Percentiles rank a stretch among this genome's conserved stretches.
Conservation (phyloP, 495 filamentous ascomycete species). For the Pyronema domesticum region DNA sequence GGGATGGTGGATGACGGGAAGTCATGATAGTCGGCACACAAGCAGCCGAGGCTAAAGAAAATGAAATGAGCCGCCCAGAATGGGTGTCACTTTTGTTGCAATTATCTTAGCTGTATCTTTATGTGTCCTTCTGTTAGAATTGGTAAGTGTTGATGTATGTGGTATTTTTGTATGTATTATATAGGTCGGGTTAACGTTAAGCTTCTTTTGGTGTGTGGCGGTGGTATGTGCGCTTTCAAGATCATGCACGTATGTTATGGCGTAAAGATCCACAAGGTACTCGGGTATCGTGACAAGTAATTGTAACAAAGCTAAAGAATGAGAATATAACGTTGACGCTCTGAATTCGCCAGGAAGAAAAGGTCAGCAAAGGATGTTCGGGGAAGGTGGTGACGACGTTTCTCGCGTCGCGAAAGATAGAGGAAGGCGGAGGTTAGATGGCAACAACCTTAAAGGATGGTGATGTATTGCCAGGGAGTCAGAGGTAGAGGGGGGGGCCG, state of each 20-base stretch:
- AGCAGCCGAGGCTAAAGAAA: background rate
- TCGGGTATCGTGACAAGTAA: too few relatives aligned
- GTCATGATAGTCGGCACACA: constrained; percentile 1
- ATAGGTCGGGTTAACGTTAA: background rate
- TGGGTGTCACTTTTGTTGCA: background rate
- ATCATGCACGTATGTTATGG: constrained; percentile 4
- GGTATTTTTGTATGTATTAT: constrained; percentile 2
- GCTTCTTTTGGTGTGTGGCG: constrained; percentile 3
- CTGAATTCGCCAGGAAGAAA: constrained; percentile 1
- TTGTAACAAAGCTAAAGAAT: too few relatives aligned
- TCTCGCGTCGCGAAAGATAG: background rate
- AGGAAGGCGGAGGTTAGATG: constrained; percentile 3
- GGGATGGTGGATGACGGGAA: constrained; percentile 6
- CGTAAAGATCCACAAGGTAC: background rate
- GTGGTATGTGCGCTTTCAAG: constrained; percentile 4
- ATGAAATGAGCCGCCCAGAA: background rate
- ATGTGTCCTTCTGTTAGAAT: background rate
- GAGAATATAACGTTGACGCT: background rate
- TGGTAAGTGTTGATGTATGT: background rate
- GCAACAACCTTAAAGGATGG: background rate
- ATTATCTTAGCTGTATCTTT: background rate
- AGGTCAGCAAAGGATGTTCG: background rate
- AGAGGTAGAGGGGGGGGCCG: too few relatives aligned
- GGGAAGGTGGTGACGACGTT: background rate
- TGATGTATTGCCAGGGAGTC: too few relatives aligned